Evolutionary conservation across 1,284 basidiomycete species (phyloP).

Genomic region (Pseudozyma sp.): DNA sequence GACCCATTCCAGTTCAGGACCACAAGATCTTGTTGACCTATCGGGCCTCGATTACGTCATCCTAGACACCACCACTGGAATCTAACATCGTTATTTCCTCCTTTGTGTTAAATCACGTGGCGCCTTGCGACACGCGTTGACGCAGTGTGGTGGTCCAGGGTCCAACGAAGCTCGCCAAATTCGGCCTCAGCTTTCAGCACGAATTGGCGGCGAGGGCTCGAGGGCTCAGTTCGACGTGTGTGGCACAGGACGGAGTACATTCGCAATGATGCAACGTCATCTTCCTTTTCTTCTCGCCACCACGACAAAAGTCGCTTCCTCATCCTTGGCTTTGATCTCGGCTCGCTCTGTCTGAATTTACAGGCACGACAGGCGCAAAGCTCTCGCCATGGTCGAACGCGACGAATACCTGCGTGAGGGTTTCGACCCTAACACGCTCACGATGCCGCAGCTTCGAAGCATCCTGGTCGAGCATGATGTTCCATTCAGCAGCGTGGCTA

Average conservation of each 20-base stretch:
- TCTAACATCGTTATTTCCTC: slow-evolving; percentile 6
- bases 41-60: slow-evolving; percentile 26
- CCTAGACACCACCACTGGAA: background rate
- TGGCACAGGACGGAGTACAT: background rate
- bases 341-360: background rate
- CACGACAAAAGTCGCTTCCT: slow-evolving; percentile 1
- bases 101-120: slow-evolving; percentile 26
- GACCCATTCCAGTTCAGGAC: too few species aligned
- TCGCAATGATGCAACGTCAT: background rate
- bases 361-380: slow-evolving; percentile 1
- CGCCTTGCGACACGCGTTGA: slow-evolving; percentile 11
- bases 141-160: background rate
- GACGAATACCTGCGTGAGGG: slow-evolving; percentile 80
- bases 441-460: slow-evolving; percentile 82
- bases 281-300: slow-evolving; percentile 9
- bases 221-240: slow-evolving; percentile 8
- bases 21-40: too few species aligned
- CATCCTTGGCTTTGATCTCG: background rate
- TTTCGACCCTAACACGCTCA: slow-evolving; percentile 83
- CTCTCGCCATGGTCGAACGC: slow-evolving; percentile 39
- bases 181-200: background rate
- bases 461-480: slow-evolving; percentile 85
- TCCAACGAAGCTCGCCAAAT: slow-evolving; percentile 1
- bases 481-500: slow-evolving; percentile 80
- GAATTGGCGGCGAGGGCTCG: slow-evolving; percentile 5